Percentiles rank a stretch among this genome's conserved stretches.
These are phyloP conservation scores for Leccinum fallax DNA, from an alignment of 1,284 basidiomycete species.

Conservation along the genomic window DNA sequence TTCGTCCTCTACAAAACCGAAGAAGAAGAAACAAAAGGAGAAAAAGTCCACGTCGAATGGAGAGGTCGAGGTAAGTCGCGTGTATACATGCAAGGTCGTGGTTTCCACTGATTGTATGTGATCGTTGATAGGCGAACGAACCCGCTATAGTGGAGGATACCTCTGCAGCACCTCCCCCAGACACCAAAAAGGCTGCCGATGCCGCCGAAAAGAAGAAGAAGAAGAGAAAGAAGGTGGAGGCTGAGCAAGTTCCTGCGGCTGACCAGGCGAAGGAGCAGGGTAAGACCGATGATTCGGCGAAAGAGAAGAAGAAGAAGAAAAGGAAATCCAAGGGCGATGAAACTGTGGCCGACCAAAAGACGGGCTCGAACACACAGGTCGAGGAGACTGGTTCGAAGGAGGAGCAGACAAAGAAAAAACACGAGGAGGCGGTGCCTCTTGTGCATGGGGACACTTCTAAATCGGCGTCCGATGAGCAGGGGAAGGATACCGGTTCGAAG, in stretches of 20 bases:
- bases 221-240: constrained; percentile 21
- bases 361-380: neutral
- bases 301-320: constrained; percentile 29
- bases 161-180: neutral
- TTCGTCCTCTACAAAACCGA: constrained; percentile 8
- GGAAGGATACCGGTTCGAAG: constrained; percentile 17
- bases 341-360: neutral
- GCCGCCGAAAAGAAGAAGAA: neutral
- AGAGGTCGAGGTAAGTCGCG: constrained; percentile 17
- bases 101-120: constrained; percentile 9
- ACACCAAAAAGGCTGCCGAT: neutral
- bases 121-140: constrained; percentile 7
- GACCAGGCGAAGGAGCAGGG: constrained; percentile 9
- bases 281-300: constrained; percentile 24
- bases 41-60: constrained; percentile 23
- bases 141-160: neutral
- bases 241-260: neutral
- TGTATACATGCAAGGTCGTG: constrained; percentile 6
- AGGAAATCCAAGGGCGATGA: constrained; percentile 17
- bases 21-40: constrained; percentile 33
- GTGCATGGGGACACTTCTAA: neutral
- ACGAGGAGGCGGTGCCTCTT: neutral
- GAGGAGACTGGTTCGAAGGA: neutral
- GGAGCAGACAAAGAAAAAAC: constrained; percentile 16
- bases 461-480: constrained; percentile 3